phyloP scores from a whole-genome alignment of 805 yeast genomes.

The Metschnikowia drakensbergensis region DNA sequence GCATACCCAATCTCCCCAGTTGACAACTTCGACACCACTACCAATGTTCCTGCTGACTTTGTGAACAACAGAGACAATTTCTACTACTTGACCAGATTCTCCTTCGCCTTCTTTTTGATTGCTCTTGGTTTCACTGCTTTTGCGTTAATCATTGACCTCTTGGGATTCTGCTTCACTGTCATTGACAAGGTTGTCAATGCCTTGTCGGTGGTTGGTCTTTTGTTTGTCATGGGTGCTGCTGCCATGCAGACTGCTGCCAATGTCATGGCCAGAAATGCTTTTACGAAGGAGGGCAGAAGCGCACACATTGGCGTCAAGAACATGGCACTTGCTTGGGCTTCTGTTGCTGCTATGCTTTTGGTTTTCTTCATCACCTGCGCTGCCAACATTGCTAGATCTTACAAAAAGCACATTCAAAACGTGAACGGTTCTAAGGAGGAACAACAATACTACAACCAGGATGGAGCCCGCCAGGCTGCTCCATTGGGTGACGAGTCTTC shows the following conservation, averaged over 20 bases:
- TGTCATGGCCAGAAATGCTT: constrained; percentile 72
- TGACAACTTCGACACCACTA: constrained; percentile 58
- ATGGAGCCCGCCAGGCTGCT: constrained; percentile 18
- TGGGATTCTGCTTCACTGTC: constrained; percentile 53
- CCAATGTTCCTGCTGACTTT: constrained; percentile 53
- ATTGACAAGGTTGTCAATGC: constrained; percentile 53
- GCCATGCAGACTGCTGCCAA: constrained; percentile 70
- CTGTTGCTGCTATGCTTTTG: constrained; percentile 50
- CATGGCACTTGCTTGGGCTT: constrained; percentile 69
- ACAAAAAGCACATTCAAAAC: constrained; percentile 46
- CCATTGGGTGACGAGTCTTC: constrained; percentile 38
- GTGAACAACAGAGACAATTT: constrained; percentile 51
- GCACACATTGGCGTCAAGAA: constrained; percentile 54
- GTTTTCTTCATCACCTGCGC: constrained; percentile 52
- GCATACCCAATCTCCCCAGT: constrained; percentile 86
- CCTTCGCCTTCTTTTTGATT: constrained; percentile 59
- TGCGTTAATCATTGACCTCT: constrained; percentile 50
- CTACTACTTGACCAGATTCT: constrained; percentile 62
- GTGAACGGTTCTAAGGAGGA: constrained; percentile 24
- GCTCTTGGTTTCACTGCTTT: constrained; percentile 62
- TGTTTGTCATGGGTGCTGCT: constrained; percentile 60
- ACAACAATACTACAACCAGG: constrained; percentile 18
- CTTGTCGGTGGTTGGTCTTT: constrained; percentile 47
- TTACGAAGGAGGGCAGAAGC: constrained; percentile 42
- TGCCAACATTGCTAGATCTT: constrained; percentile 45